Base-by-base conservation (phyloP, 768 basidiomycete species). In the Termitomyces sp. region DNA sequence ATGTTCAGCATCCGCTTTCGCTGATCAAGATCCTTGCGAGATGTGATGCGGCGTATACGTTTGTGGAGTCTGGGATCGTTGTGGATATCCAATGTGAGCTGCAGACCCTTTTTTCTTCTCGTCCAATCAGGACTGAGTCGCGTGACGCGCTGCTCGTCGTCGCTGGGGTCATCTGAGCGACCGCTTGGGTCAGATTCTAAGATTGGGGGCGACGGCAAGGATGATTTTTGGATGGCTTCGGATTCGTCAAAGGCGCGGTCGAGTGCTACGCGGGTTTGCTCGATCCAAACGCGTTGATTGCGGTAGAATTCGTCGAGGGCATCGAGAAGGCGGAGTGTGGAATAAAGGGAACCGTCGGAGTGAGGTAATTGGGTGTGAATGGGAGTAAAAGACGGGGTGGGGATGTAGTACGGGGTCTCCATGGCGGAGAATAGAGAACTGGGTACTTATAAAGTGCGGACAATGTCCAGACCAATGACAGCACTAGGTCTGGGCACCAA, bases 221-320 rank as follows among this genome's bases (percentile, higher is more conserved):
- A 30, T 23, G 57, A 36, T 36, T 58, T 43, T 23, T 41, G 40
- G n/a, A 35, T 43, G 26, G 30, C 18, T 23, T 58, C 46, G 35
- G 58, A 50, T 30, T 58, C 43, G 9, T 56, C 26, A 47, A 47
- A 58, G 4, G 63, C 58, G 8, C 47, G 38, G 50, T 86, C 83
- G 63, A 88, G 79, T 52, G 77, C 75, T 18, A 82, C 82, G 43
- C 86, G 83, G 50, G 84, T 85, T 57, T 83, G 83, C 62, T 85
- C 82, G 6, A 88, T 81, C 86, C 88, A 89, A 74, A 81, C 82
- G 41, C 83, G 83, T 71, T 89, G 86, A 62, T 83, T 80, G 67
- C 87, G 82, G 69, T 89, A 90, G 65, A 85, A 88, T 6, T 79
- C 74, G 44, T 85, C 77, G 54, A 90, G 82, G 30, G 81, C 80